Evolutionary conservation across 495 filamentous ascomycete species (phyloP).

Genomic region (Penicillium coffeae): DNA sequence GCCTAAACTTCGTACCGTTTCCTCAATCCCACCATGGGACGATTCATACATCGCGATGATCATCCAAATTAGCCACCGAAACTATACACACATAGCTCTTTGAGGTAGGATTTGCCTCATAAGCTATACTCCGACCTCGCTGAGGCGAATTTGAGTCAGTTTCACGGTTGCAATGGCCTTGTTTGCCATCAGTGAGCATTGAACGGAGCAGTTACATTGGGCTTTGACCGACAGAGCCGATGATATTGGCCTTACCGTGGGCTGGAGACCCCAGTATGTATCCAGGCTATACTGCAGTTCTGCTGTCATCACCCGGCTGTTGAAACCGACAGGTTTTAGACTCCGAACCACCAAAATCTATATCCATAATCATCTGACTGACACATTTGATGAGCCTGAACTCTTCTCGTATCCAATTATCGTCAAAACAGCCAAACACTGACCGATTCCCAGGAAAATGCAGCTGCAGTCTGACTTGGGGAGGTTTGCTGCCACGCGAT

Average conservation of each 20-base stretch:
- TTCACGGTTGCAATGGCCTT: background rate
- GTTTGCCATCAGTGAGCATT: conserved; percentile 20
- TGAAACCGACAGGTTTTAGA: conserved; percentile 17
- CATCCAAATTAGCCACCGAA: conserved; percentile 14
- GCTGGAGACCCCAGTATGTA: conserved; percentile 4
- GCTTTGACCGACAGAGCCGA: background rate
- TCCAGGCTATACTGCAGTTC: conserved; percentile 1
- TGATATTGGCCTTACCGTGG: conserved; percentile 16
- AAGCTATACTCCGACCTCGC: background rate
- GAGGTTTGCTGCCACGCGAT: too few species aligned
- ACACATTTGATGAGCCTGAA: background rate
- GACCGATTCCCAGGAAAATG: too few species aligned
- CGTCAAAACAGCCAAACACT: too few species aligned
- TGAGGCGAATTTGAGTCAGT: conserved; percentile 20
- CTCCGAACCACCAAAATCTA: conserved; percentile 3
- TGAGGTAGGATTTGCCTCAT: conserved; percentile 14
- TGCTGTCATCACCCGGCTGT: conserved; percentile 10
- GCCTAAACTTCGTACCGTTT: background rate
- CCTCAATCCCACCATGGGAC: background rate
- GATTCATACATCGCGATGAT: background rate
- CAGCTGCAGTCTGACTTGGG: too few species aligned
- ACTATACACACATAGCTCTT: background rate
- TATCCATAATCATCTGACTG: too few species aligned
- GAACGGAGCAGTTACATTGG: conserved; percentile 11
- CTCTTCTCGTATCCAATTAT: too few species aligned